These are phyloP conservation scores for Alternaria novae-zelandiae DNA, from an alignment of 2,329 filamentous ascomycete species.

Conservation along the genomic window DNA sequence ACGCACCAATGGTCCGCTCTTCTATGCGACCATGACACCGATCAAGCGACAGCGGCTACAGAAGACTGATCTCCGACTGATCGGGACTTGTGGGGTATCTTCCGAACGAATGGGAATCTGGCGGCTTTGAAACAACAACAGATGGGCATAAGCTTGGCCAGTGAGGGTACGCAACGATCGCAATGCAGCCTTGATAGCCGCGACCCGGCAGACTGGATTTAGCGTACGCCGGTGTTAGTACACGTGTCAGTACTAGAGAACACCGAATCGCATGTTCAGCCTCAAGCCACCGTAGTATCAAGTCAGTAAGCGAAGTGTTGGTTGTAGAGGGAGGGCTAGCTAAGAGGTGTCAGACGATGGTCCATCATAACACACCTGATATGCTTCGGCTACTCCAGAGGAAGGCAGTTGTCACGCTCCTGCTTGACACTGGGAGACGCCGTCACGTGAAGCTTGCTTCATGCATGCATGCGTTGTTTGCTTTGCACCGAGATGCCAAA, in stretches of 20 bases:
- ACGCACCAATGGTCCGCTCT: not conserved
- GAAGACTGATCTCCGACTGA: conserved; percentile 11
- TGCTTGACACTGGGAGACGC: not conserved
- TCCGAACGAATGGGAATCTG: conserved; percentile 18
- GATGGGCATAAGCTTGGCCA: conserved; percentile 14
- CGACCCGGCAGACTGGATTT: conserved; percentile 11
- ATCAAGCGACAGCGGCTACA: conserved; percentile 21
- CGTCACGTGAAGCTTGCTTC: conserved; percentile 8
- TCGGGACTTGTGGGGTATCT: conserved; percentile 10
- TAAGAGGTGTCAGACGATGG: not conserved
- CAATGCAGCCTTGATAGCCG: conserved; percentile 19
- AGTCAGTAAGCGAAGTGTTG: conserved; percentile 14
- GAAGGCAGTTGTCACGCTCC: not conserved
- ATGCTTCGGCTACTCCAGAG: not conserved
- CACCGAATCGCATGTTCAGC: conserved; percentile 13
- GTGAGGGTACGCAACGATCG: conserved; percentile 11
- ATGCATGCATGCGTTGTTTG: conserved; percentile 1
- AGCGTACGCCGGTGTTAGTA: conserved; percentile 15
- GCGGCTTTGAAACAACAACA: conserved; percentile 15
- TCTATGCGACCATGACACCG: conserved; percentile 9
- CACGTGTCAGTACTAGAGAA: conserved; percentile 23
- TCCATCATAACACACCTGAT: not conserved
- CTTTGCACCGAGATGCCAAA: not conserved
- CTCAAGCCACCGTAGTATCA: conserved; percentile 19
- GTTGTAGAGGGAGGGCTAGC: not conserved